Evolutionary conservation across 176 grass and related monocot genomes (phyloP), one percentile per base, ranked within the genome.

Genomic region (Aegilops longissima): DNA sequence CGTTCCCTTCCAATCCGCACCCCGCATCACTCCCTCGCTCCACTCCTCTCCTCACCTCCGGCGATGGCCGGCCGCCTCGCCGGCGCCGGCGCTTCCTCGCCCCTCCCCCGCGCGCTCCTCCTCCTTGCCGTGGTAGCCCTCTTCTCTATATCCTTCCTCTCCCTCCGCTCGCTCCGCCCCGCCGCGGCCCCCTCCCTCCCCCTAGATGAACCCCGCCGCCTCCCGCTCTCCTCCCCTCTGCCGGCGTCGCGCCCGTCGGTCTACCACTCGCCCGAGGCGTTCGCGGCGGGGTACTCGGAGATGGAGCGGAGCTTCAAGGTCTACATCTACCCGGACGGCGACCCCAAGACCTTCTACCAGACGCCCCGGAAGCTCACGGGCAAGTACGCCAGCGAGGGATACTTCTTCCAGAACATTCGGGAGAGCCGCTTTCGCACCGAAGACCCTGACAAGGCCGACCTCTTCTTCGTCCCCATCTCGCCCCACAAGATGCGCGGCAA

Each of bases 391-490:
- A 96, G 97, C 20, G 97, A 99, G 91, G 97, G 94, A 3, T 96
- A 96, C 89, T 99, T 99, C 92, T 96, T 99, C 83, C 92, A 99
- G 89, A 99, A 99, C 85, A 96, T 96, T 70, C 87, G 97, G 35
- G 92, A 99, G 79, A 93, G 89, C 80, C 82, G 87, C 27, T 96
- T 99, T 61, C 88, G 82, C 44, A 96, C 92, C 20, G 44, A 96
- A 1, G 87, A 94, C 80, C 97, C 97, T 18, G 85, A 89, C 10
- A 34, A 70, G 80, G 92, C 97, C 69, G 76, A 93, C 86, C 87
- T 99, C 76, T 96, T 96, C 82, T 99, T 99, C 77, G 90, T 99
- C 12, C 97, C 94, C 56, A 85, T 96, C 42, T 99, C 97, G 29
- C 86, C 90, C 12, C 97, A 99, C 83, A 99, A 99, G 92, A 96